Evolutionary conservation across 495 filamentous ascomycete species (phyloP), one percentile per base, ranked within the genome.

Genomic region (Astrocystis sublimbata): DNA sequence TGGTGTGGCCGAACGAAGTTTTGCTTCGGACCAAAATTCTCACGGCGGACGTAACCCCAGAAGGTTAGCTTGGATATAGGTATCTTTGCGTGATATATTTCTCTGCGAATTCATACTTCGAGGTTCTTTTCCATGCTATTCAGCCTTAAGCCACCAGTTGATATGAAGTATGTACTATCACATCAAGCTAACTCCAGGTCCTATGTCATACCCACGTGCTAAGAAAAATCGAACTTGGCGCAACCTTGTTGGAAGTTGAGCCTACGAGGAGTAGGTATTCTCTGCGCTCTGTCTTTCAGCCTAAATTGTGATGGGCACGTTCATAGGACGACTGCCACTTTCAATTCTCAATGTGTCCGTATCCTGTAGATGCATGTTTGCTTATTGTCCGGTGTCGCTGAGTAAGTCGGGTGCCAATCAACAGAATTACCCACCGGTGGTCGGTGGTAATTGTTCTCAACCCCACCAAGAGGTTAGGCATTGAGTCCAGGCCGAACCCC

Each of bases 141-240:
- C 38, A 56, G 53, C 53, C 53, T 57, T 57, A 33, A 31, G 21
- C 21, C 13, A 26, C 36, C n/a, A 17, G n/a, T 40, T 12, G 7
- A 2, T 3, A 41, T 2, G 38, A 23, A n/a, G 6, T 3, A 41
- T 2, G 38, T 7, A 41, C 13, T 41, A 17, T 12, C 42, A 8
- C 15, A 24, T 19, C 17, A 21, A 23, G 13, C 33, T 55, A 40
- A 23, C 0, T 13, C 10, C 31, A 28, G 41, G 13, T 17, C 41
- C 41, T 58, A 38, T 46, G 30, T 13, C 17, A 23, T 46, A 35
- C 38, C 56, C 56, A 58, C 56, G 56, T 58, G 56, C 42, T 58
- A 9, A 19, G 30, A 49, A 58, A 38, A 23, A 13, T 58, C 28
- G 56, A 13, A 36, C 19, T 15, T 10, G 19, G 17, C 47, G 41